Evolutionary conservation across 2,329 filamentous ascomycete genomes (phyloP).

Genomic region (Trichoderma lentiforme): DNA sequence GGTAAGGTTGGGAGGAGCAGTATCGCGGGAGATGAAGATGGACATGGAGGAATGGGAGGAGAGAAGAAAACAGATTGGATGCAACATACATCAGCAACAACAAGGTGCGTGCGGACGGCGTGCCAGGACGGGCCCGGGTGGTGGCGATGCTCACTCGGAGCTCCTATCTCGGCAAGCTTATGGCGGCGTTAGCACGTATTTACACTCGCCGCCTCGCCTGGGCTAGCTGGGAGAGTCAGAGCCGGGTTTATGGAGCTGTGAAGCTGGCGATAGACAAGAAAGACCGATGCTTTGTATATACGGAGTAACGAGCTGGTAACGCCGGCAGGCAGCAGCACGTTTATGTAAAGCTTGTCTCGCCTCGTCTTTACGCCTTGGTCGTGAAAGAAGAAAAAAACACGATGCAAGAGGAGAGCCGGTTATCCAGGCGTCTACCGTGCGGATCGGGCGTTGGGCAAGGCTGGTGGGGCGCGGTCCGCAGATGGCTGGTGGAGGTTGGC

Average conservation of each 20-base stretch:
- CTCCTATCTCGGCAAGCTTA: slow-evolving; percentile 19
- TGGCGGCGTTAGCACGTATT: slow-evolving; percentile 14
- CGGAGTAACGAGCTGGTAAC: background rate
- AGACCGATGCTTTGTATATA: background rate
- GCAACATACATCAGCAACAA: background rate
- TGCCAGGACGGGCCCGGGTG: slow-evolving; percentile 7
- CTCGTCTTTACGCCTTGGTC: background rate
- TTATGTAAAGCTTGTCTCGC: background rate
- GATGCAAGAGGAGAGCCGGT: background rate
- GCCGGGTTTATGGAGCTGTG: background rate
- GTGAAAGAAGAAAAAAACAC: background rate
- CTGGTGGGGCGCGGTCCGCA: slow-evolving; percentile 14
- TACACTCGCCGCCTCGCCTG: slow-evolving; percentile 8
- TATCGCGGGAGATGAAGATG: background rate
- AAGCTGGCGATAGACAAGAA: background rate
- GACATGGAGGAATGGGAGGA: background rate
- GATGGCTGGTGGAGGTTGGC: background rate
- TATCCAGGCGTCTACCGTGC: background rate
- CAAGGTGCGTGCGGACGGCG: background rate
- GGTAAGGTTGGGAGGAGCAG: background rate
- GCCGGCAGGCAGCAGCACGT: background rate
- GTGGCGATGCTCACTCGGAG: slow-evolving; percentile 15
- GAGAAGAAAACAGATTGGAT: background rate
- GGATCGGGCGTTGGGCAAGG: slow-evolving; percentile 5
- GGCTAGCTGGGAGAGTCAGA: background rate